A percentile compares a stretch with the other conserved stretches of the same genome.
Evolutionary conservation across 2,329 filamentous ascomycete species (phyloP).

Genomic region (Arthrobotrys conoides): DNA sequence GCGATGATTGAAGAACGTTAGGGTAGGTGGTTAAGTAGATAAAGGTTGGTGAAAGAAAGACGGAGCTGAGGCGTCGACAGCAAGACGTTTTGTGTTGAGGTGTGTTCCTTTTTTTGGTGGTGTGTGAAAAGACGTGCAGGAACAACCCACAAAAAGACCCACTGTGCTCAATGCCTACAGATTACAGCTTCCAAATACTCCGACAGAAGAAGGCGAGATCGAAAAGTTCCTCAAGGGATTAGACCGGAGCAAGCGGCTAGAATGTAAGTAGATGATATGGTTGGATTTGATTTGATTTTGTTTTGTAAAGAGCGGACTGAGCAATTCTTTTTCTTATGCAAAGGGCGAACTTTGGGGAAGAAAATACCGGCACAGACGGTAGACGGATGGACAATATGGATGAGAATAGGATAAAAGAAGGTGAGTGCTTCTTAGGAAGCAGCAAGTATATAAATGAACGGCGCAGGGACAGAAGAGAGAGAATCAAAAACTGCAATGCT

Average conservation of each 20-base stretch:
- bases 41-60: slow-evolving; percentile 22
- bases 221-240: slow-evolving; percentile 33
- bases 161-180: slow-evolving; percentile 16
- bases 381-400: slow-evolving; percentile 15
- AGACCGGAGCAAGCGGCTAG: slow-evolving; percentile 28
- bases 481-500: slow-evolving; percentile 29
- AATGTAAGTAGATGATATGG: slow-evolving; percentile 22
- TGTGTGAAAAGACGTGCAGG: slow-evolving; percentile 16
- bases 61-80: slow-evolving; percentile 4
- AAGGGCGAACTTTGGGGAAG: slow-evolving; percentile 27
- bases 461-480: slow-evolving; percentile 44
- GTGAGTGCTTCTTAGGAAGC: slow-evolving; percentile 55
- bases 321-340: slow-evolving; percentile 40
- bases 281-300: background rate
- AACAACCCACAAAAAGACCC: slow-evolving; percentile 8
- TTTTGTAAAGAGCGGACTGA: slow-evolving; percentile 50
- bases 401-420: slow-evolving; percentile 45
- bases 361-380: slow-evolving; percentile 59
- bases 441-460: slow-evolving; percentile 53
- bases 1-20: background rate
- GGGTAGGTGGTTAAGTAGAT: slow-evolving; percentile 17
- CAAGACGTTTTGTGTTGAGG: slow-evolving; percentile 25
- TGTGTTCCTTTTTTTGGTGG: slow-evolving; percentile 34
- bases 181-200: slow-evolving; percentile 36
- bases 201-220: slow-evolving; percentile 38